A percentile compares a stretch with the other conserved stretches of the same genome.
Conservation (phyloP, 2,329 filamentous ascomycete species). For the Xylaria polymorpha region DNA sequence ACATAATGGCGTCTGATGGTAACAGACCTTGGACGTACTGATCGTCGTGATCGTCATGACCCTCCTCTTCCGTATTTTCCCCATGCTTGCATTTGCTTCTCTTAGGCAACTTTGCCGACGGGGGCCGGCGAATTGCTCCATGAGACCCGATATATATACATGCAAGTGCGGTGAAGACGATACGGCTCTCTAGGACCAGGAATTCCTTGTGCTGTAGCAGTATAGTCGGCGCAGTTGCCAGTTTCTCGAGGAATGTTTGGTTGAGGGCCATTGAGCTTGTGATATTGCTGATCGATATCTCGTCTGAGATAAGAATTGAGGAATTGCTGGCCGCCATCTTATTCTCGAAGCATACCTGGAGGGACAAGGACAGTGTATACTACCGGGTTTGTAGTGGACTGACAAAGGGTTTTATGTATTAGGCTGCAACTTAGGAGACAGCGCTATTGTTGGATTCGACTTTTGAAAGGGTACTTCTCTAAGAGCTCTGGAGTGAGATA, state of each 20-base stretch:
- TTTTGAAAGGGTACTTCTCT: neutral
- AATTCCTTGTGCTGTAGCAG: constrained; percentile 53
- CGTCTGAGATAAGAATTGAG: constrained; percentile 39
- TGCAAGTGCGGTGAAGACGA: constrained; percentile 75
- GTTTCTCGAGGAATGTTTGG: constrained; percentile 48
- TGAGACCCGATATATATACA: constrained; percentile 89
- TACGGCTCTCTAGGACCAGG: constrained; percentile 59
- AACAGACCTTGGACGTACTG: constrained; percentile 71
- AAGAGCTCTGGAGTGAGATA: too few relatives aligned
- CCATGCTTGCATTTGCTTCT: constrained; percentile 57
- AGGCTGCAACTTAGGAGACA: neutral
- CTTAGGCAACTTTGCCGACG: constrained; percentile 76
- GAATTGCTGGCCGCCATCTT: constrained; percentile 46
- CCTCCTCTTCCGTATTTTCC: constrained; percentile 60
- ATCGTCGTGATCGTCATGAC: constrained; percentile 59
- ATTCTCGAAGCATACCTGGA: constrained; percentile 14
- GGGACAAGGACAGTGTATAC: neutral
- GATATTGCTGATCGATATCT: constrained; percentile 42
- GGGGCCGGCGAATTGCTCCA: constrained; percentile 84
- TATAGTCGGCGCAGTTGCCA: constrained; percentile 47
- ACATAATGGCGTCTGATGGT: constrained; percentile 83
- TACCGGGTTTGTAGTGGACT: neutral
- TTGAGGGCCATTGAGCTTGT: constrained; percentile 36
- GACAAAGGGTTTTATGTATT: neutral
- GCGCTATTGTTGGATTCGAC: neutral